phyloP scores from a whole-genome alignment of 2,329 filamentous ascomycete genomes.

The Penicillium vulpinum region DNA sequence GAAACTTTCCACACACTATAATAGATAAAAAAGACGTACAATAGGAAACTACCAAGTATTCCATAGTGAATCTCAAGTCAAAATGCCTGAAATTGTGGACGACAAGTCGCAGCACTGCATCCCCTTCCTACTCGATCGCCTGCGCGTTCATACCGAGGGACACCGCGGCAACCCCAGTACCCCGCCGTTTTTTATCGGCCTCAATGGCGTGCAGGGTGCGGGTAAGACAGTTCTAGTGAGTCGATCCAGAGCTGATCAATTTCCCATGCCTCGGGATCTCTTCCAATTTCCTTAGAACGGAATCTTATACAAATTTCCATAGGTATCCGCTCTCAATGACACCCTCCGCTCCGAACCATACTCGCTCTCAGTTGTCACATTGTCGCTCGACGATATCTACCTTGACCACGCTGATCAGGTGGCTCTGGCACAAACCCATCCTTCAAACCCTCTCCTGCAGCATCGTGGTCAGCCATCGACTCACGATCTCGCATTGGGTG shows the following conservation, averaged over 20 bases:
- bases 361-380: conserved; percentile 65
- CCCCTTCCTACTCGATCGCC: conserved; percentile 68
- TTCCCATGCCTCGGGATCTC: conserved; percentile 2
- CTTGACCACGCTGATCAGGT: conserved; percentile 69
- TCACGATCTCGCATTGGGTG: conserved; percentile 70
- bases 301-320: conserved; percentile 2
- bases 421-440: conserved; percentile 63
- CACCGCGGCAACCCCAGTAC: conserved; percentile 32
- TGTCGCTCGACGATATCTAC: conserved; percentile 90
- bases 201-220: conserved; percentile 88
- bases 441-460: conserved; percentile 73
- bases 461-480: conserved; percentile 82
- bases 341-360: conserved; percentile 60
- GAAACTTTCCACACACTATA: conserved; percentile 14
- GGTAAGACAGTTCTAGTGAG: conserved; percentile 85
- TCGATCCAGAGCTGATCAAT: background rate
- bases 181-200: conserved; percentile 77
- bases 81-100: conserved; percentile 62
- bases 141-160: conserved; percentile 53
- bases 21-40: conserved; percentile 7
- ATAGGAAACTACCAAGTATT: background rate
- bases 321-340: conserved; percentile 63
- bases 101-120: conserved; percentile 78
- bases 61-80: conserved; percentile 5
- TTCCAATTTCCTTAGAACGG: conserved; percentile 7